phyloP scores from a whole-genome alignment of 768 basidiomycete species.

The Coprinellus micaceus region DNA sequence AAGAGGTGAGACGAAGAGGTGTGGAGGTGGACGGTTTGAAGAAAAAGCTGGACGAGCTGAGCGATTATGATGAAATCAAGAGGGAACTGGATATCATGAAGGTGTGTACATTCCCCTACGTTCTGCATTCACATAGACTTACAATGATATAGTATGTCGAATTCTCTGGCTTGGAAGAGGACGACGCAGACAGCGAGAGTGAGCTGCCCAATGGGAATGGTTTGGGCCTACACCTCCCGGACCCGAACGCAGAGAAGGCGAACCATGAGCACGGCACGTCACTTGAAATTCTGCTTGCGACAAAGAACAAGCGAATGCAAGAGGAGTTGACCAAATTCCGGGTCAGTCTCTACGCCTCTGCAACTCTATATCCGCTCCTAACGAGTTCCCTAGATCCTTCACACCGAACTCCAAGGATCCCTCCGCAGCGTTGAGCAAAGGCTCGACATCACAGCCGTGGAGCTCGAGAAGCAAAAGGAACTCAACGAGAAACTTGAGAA shows the following conservation, averaged over 20 bases:
- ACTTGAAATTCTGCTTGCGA: slow-evolving; percentile 85
- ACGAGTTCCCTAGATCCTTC: slow-evolving; percentile 57
- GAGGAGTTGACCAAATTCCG: slow-evolving; percentile 92
- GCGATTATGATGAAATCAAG: slow-evolving; percentile 96
- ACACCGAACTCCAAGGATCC: slow-evolving; percentile 73
- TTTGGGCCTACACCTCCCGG: slow-evolving; percentile 67
- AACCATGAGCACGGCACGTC: slow-evolving; percentile 75
- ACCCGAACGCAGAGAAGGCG: slow-evolving; percentile 85
- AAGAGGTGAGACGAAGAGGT: slow-evolving; percentile 6
- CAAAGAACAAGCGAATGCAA: slow-evolving; percentile 88
- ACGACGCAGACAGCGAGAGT: slow-evolving; percentile 49
- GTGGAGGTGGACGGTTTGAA: too few species aligned
- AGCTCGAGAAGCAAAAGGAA: slow-evolving; percentile 71
- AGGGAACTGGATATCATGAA: slow-evolving; percentile 99
- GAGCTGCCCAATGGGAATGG: slow-evolving; percentile 36
- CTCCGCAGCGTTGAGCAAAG: slow-evolving; percentile 55
- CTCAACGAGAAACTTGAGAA: slow-evolving; percentile 91
- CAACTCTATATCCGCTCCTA: not conserved
- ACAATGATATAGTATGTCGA: slow-evolving; percentile 74
- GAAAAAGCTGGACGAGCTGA: slow-evolving; percentile 54
- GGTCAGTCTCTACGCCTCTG: slow-evolving; percentile 39
- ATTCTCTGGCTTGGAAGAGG: slow-evolving; percentile 84
- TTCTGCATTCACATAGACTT: not conserved
- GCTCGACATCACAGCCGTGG: slow-evolving; percentile 53
- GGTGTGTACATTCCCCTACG: slow-evolving; percentile 48